Conservation (phyloP, 2,329 filamentous ascomycete genomes). For the Phaeosphaeriaceae sp. region DNA sequence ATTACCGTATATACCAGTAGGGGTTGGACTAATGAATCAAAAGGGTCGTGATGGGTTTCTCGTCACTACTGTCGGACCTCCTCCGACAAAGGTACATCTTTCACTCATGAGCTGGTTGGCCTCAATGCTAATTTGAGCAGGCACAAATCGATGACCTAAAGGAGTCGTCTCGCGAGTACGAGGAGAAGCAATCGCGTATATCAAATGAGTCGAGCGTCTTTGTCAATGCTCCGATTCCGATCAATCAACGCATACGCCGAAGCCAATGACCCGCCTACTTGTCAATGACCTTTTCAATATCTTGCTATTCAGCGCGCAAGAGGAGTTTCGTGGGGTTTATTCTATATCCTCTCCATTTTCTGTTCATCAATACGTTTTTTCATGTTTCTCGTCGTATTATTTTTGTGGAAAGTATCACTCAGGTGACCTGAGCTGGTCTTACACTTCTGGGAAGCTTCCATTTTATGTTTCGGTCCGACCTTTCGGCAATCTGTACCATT, state of each 20-base stretch:
- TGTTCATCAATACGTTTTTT: conserved; percentile 5
- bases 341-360: conserved; percentile 9
- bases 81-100: conserved; percentile 48
- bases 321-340: conserved; percentile 1
- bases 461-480: neutral
- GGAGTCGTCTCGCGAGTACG: conserved; percentile 48
- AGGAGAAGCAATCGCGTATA: conserved; percentile 50
- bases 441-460: conserved; percentile 3
- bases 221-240: conserved; percentile 49
- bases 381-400: conserved; percentile 3
- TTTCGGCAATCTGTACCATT: neutral
- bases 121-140: conserved; percentile 30
- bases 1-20: conserved; percentile 1
- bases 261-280: conserved; percentile 19
- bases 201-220: conserved; percentile 44
- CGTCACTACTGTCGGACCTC: conserved; percentile 48
- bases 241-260: conserved; percentile 42
- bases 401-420: neutral
- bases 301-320: neutral
- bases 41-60: conserved; percentile 53
- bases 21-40: conserved; percentile 20
- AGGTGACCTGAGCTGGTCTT: conserved; percentile 9
- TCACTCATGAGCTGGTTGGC: neutral
- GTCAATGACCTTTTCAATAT: neutral
- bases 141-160: conserved; percentile 53